Base-by-base conservation (phyloP, 768 basidiomycete species). In the Psilocybe azurescens region DNA sequence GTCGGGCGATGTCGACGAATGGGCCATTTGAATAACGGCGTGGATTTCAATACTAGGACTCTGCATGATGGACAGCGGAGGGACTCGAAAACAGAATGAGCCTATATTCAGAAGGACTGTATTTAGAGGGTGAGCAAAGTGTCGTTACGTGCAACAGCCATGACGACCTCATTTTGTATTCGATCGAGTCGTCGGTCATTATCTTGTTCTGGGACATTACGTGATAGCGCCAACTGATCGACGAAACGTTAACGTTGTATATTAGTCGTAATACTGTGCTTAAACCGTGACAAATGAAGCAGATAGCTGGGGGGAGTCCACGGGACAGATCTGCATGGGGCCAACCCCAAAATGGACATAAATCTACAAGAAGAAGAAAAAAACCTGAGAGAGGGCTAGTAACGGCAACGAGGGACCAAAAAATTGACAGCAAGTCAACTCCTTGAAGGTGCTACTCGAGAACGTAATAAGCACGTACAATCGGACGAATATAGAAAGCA, bases 41-140 rank as follows among this genome's bases (percentile, higher is more conserved):
- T 65, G 30, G 16, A 87, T 82, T 10, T 88, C 85, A 24, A 74
- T 60, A 38, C 72, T 74, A 0, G 87, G 87, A 53, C 83, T 74
- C 60, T 88, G 79, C 86, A 87, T 89, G 69, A 48, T 67, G 64
- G 62, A 58, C 33, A 65, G 56, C 47, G 18, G n/a, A 53, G 54
- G 47, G 53, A 56, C 4, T n/a, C 5, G 3, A 36, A 36, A 53
- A 32, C 8, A 53, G 9, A 33, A n/a, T 9, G 50, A 48, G 54
- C 18, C 48, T 44, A 13, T 44, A 44, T 44, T 14, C 16, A 30
- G 14, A 32, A 24, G 4, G 38, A 24, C 24, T 44, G 41, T 44
- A 44, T 44, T 14, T 32, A 30, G 14, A 32, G 44, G 4, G 38
- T 47, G 7, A 13, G n/a, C n/a, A 13, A 44, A 44, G 41, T 13